These are phyloP conservation scores for Candida glucosophila DNA, from an alignment of 1,139 yeast species.

Conservation along the genomic window DNA sequence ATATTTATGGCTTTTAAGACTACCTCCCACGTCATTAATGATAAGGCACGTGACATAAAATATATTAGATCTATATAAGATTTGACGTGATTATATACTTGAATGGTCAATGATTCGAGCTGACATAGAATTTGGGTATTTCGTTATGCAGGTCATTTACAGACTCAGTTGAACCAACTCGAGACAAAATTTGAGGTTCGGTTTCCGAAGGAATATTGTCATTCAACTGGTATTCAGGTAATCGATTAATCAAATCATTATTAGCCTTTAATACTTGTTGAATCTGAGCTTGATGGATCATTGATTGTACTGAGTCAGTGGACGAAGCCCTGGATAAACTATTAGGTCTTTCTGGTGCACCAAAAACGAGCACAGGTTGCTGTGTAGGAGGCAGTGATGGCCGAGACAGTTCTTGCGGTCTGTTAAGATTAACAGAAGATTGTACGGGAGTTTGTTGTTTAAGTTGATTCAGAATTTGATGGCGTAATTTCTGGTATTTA, in stretches of 20 bases:
- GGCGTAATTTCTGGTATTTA: constrained; percentile 6
- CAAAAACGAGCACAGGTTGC: neutral
- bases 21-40: no score
- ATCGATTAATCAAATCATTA: constrained; percentile 4
- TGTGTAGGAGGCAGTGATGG: constrained; percentile 3
- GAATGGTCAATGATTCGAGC: constrained; percentile 9
- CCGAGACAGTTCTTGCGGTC: constrained; percentile 4
- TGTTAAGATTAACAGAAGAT: no score
- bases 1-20: no score
- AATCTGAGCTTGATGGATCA: constrained; percentile 7
- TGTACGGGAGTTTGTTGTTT: no score
- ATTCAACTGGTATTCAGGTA: constrained; percentile 1
- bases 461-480: no score
- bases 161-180: neutral
- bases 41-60: no score
- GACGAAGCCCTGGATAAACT: constrained; percentile 7
- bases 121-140: constrained; percentile 9
- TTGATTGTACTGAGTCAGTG: constrained; percentile 8
- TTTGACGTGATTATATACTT: constrained; percentile 1
- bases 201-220: constrained; percentile 1
- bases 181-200: constrained; percentile 3
- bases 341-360: constrained; percentile 2
- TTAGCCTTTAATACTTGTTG: constrained; percentile 6
- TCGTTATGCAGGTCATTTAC: constrained; percentile 1
- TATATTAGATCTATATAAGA: no score